Evolutionary conservation across 805 yeast species (phyloP).

Genomic region (Yarrowia sp.): DNA sequence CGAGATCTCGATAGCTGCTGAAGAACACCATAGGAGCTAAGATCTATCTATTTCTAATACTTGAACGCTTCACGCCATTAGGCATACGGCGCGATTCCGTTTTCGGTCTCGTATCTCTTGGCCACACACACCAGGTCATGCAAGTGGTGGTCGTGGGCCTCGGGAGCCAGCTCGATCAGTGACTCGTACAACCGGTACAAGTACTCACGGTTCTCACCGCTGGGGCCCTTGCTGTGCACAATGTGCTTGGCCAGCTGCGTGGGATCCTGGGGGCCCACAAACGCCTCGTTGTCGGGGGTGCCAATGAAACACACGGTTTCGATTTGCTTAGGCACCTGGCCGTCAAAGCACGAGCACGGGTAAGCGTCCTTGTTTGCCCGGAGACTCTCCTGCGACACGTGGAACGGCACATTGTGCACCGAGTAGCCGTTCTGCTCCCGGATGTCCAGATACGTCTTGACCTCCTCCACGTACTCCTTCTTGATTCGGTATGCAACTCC

Average conservation of each 20-base stretch:
- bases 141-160: constrained; percentile 55
- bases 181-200: constrained; percentile 62
- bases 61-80: neutral
- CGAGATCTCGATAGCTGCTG: too few species aligned
- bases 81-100: constrained; percentile 25
- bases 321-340: constrained; percentile 48
- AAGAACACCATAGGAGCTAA: too few species aligned
- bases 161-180: constrained; percentile 53
- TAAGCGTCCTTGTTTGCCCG: constrained; percentile 16
- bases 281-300: constrained; percentile 77
- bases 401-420: constrained; percentile 69
- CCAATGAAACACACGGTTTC: constrained; percentile 81
- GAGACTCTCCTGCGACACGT: constrained; percentile 51
- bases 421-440: constrained; percentile 92
- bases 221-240: constrained; percentile 68
- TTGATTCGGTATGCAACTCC: constrained; percentile 87
- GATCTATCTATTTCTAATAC: constrained; percentile 7
- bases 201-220: constrained; percentile 82
- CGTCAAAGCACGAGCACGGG: constrained; percentile 24
- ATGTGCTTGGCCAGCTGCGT: constrained; percentile 68
- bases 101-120: constrained; percentile 42
- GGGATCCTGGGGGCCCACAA: constrained; percentile 79
- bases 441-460: constrained; percentile 72
- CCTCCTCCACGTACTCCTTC: constrained; percentile 65
- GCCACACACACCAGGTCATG: constrained; percentile 50